Evolutionary conservation across 345 rosid genomes (phyloP).

Genomic region (Streptanthus diversifolius): DNA sequence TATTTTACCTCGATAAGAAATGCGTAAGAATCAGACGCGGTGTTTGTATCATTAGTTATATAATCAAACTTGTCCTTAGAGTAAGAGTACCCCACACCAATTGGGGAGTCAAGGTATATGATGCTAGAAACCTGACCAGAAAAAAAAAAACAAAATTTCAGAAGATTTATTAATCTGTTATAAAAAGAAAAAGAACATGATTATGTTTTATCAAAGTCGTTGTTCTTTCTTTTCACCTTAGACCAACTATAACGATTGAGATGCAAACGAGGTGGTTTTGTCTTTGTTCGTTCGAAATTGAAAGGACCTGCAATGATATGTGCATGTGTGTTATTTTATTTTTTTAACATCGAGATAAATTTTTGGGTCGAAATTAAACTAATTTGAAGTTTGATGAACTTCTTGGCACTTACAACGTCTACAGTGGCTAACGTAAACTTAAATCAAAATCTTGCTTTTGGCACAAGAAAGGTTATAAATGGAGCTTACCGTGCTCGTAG

Average conservation of each 20-base stretch:
- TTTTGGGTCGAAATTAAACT: too few relatives aligned
- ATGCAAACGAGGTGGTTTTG: constrained; percentile 47
- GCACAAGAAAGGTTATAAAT: neutral
- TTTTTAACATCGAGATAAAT: neutral
- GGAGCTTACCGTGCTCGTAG: constrained; percentile 67
- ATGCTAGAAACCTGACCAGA: neutral
- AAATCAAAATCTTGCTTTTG: neutral
- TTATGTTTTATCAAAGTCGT: neutral
- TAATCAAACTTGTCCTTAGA: constrained; percentile 40
- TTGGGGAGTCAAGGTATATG: neutral
- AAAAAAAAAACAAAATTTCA: too few relatives aligned
- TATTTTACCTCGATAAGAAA: constrained; percentile 83
- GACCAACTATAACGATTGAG: constrained; percentile 89
- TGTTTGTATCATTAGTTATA: constrained; percentile 52
- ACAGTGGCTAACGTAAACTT: neutral
- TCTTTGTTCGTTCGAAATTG: constrained; percentile 54
- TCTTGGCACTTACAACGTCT: too few relatives aligned
- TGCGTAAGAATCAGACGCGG: constrained; percentile 64
- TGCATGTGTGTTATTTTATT: neutral
- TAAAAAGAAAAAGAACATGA: neutral
- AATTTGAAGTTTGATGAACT: too few relatives aligned
- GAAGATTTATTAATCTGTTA: neutral
- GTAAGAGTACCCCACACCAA: neutral
- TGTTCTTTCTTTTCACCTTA: constrained; percentile 48
- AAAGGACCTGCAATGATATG: constrained; percentile 63